These are phyloP conservation scores for Pseudogymnoascus sp. DNA, from an alignment of 2,329 filamentous ascomycete genomes.

Conservation along the genomic window DNA sequence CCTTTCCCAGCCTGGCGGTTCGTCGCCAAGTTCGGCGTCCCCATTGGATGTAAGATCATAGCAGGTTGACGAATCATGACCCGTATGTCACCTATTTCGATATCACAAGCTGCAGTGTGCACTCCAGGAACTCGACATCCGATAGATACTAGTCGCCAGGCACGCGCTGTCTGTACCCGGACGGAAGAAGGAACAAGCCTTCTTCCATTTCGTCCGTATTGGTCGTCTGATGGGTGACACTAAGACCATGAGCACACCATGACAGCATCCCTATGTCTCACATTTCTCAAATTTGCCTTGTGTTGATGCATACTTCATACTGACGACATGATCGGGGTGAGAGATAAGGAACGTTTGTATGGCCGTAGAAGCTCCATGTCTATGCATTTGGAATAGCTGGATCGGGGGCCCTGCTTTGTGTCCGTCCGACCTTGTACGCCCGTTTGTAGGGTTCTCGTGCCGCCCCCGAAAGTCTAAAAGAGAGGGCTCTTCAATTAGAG, in stretches of 20 bases:
- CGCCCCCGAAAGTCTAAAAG: constrained; percentile 5
- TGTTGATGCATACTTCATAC: background rate
- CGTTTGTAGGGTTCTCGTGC: constrained; percentile 7
- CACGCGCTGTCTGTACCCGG: background rate
- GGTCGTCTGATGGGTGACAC: background rate
- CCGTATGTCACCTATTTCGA: background rate
- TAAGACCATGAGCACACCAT: constrained; percentile 3
- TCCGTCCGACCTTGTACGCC: background rate
- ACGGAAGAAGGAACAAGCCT: background rate
- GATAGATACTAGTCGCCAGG: background rate
- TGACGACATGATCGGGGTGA: background rate
- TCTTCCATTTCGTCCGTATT: background rate
- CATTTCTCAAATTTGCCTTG: background rate
- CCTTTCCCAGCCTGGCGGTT: background rate
- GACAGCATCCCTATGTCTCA: constrained; percentile 4
- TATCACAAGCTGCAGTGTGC: background rate
- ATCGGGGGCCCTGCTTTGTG: constrained; percentile 2
- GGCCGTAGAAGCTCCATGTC: background rate
- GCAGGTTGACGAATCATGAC: background rate
- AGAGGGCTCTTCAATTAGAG: background rate
- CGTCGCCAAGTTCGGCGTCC: background rate
- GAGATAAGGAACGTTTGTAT: background rate
- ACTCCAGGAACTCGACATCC: background rate
- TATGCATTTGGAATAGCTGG: constrained; percentile 6
- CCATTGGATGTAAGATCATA: background rate